Conservation (phyloP, 208 protist genomes). For the Acanthamoeba healyi region DNA sequence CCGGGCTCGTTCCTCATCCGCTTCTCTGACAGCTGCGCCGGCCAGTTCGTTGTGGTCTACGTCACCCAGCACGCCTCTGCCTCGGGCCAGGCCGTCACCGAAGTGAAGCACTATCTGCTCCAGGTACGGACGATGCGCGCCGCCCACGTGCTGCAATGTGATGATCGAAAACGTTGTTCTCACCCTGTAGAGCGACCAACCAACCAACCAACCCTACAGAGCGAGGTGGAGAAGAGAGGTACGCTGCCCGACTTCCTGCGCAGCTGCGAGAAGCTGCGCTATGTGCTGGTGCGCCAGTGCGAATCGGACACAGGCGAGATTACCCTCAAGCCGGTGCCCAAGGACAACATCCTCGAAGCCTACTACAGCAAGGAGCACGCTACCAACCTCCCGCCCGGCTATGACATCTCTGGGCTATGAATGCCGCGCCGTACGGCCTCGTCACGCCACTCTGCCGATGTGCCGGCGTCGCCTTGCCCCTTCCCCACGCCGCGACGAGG, state of each 20-base stretch:
- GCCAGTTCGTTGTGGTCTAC: slow-evolving; percentile 69
- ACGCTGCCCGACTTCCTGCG: slow-evolving; percentile 63
- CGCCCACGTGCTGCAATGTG: no score
- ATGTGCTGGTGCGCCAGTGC: background rate
- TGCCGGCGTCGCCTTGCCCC: no score
- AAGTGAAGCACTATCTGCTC: slow-evolving; percentile 69
- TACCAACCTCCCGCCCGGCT: background rate
- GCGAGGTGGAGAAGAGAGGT: slow-evolving; percentile 56
- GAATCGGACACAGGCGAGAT: background rate
- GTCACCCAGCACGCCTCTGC: slow-evolving; percentile 19
- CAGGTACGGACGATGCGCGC: no score
- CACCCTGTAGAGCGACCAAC: no score
- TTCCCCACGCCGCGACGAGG: no score
- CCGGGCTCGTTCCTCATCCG: slow-evolving; percentile 68
- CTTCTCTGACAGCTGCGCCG: slow-evolving; percentile 48
- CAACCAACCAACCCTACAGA: slow-evolving; percentile 20
- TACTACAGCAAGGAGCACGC: slow-evolving; percentile 28
- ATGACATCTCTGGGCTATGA: background rate
- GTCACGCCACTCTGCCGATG: no score
- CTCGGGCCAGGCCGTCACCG: background rate
- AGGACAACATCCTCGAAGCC: slow-evolving; percentile 11
- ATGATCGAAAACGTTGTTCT: no score
- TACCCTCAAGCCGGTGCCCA: background rate
- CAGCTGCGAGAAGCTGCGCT: slow-evolving; percentile 49
- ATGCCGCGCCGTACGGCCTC: no score